Evolutionary conservation across 2,329 filamentous ascomycete genomes (phyloP), one percentile per base, ranked within the genome.

Genomic region (Stachybotrys chartarum): DNA sequence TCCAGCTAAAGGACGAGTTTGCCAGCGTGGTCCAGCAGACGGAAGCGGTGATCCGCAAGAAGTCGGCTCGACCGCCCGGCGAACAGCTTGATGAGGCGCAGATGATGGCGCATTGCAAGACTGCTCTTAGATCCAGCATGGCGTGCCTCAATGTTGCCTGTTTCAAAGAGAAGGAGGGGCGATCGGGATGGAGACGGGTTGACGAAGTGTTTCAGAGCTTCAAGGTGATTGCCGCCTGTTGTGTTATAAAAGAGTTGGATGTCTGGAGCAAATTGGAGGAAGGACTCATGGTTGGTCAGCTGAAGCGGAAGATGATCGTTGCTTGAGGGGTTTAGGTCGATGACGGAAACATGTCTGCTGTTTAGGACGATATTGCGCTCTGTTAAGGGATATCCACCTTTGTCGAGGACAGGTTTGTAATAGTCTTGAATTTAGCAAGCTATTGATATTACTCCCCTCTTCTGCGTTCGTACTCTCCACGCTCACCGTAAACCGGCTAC

Each of bases 1-100:
- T 74, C 50, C 78, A 77, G 60, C 71, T 83, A 18, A 77, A 75
- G 54, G 78, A 81, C 14, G 77, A 78, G 51, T 81, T 78, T 51
- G 76, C 79, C 48, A 71, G 74, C 8, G 71, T 79, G 48, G 68
- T 75, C 14, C 64, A 68, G 3, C 77, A 71, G 69, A 68, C 74
- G 10, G 69, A 71, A 18, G 65, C 66, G 6, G 61, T 73, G 16
- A 69, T 68, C 7, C 62, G 65, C 6, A 60, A 63, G 18, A 54
- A 6, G 50, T 12, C 14, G 6, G 31, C 24, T n/a, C 11, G 16
- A 14, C 16, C 10, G 11, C 7, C 30, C 30, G 50, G 17, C 30
- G 30, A 30, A 3, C 8, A 8, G 7, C 14, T 12, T 10, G 30
- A 17, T 14, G 8, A 10, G 4, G 32, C 42, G 17, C 6, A 32